These are phyloP conservation scores for Thraustotheca clavata DNA, from an alignment of 352 stramenopile species.

Conservation along the genomic window DNA sequence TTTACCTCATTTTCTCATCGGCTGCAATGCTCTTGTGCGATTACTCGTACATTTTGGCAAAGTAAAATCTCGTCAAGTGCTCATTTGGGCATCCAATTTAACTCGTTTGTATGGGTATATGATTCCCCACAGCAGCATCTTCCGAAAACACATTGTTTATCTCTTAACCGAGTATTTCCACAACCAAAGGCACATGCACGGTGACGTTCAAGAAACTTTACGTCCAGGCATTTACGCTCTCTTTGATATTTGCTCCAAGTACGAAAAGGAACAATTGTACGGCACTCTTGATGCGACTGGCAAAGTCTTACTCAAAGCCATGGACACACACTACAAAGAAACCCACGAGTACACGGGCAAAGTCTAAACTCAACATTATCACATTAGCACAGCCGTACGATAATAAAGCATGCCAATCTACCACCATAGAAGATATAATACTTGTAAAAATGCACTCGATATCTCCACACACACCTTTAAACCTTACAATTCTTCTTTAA, in stretches of 20 bases:
- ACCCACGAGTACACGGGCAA: slow-evolving; percentile 80
- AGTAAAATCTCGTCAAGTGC: not conserved
- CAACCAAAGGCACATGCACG: slow-evolving; percentile 31
- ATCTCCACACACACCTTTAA: too few relatives aligned
- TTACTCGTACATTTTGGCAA: slow-evolving; percentile 32
- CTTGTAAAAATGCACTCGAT: too few relatives aligned
- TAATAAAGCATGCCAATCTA: too few relatives aligned
- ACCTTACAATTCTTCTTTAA: too few relatives aligned
- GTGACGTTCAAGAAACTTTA: slow-evolving; percentile 62
- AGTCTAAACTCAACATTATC: slow-evolving; percentile 61
- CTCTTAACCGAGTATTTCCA: slow-evolving; percentile 60
- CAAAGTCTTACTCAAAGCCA: slow-evolving; percentile 78
- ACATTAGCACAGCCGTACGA: too few relatives aligned
- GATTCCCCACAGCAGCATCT: slow-evolving; percentile 62
- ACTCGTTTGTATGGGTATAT: slow-evolving; percentile 81
- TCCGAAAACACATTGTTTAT: slow-evolving; percentile 83
- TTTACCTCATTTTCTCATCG: slow-evolving; percentile 56
- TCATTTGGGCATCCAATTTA: slow-evolving; percentile 77
- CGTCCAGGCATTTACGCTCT: slow-evolving; percentile 66
- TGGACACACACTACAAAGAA: slow-evolving; percentile 82
- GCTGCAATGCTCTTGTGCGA: slow-evolving; percentile 56
- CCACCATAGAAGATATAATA: too few relatives aligned
- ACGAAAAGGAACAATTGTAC: slow-evolving; percentile 82
- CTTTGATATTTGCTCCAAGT: slow-evolving; percentile 73
- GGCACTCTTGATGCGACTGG: slow-evolving; percentile 65